Conservation (phyloP, 768 basidiomycete species). For the Tricholoma terreum region DNA sequence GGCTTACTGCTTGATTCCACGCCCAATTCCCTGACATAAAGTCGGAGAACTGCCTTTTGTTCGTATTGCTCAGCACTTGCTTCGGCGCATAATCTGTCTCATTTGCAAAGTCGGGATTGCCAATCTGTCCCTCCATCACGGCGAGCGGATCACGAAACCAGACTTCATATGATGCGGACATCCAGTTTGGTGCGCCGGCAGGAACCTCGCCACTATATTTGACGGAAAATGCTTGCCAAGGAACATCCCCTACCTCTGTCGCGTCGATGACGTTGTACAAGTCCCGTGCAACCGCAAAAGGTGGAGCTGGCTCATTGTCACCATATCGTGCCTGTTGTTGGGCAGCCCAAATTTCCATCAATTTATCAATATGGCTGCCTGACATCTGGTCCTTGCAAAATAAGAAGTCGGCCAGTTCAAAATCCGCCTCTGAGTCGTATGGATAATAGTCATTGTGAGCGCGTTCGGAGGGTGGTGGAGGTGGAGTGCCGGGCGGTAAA, state of each 20-base stretch:
- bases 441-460: background rate
- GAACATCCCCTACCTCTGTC: background rate
- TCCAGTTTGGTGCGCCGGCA: background rate
- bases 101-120: conserved; percentile 20
- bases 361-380: background rate
- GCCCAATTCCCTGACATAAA: background rate
- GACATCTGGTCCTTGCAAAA: background rate
- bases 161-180: conserved; percentile 2
- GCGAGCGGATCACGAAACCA: conserved; percentile 20
- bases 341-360: background rate
- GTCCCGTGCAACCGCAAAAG: background rate
- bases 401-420: too few species aligned
- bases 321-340: background rate
- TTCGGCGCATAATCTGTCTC: conserved; percentile 23
- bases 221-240: background rate
- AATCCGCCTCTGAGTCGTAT: background rate
- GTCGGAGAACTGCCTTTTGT: background rate
- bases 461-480: too few species aligned
- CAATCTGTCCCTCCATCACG: conserved; percentile 18
- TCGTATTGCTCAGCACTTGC: conserved; percentile 8
- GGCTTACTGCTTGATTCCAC: background rate
- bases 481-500: too few species aligned
- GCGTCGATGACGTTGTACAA: background rate
- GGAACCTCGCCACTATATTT: background rate
- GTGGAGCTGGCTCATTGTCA: background rate